These are phyloP conservation scores for Carex littledalei DNA, from an alignment of 176 grass and related monocot species.

Conservation along the genomic window DNA sequence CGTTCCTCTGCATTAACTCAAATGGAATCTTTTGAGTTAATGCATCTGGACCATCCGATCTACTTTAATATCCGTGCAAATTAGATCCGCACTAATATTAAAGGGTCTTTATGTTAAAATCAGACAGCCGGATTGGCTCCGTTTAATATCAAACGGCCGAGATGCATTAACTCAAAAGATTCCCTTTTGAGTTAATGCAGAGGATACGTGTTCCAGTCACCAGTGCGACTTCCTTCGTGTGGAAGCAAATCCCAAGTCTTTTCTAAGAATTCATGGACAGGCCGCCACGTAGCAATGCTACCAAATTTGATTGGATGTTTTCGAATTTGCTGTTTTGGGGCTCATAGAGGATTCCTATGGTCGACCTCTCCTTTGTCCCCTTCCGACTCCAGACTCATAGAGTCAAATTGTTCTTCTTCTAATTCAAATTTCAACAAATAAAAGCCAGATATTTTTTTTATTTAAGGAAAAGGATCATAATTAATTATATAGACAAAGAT, in stretches of 20 bases:
- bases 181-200: too few species aligned
- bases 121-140: too few species aligned
- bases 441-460: not conserved
- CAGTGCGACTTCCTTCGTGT: constrained; percentile 6
- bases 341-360: not conserved
- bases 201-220: too few species aligned
- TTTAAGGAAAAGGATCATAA: not conserved
- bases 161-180: too few species aligned
- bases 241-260: not conserved
- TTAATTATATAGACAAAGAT: not conserved
- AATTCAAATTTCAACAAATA: not conserved
- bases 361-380: constrained; percentile 2
- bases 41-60: too few species aligned
- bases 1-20: too few species aligned
- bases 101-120: too few species aligned
- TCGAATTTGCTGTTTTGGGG: not conserved
- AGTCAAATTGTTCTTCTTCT: not conserved
- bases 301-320: not conserved
- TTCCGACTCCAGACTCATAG: not conserved
- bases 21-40: too few species aligned
- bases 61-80: too few species aligned
- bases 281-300: not conserved
- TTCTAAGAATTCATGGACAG: not conserved
- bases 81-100: too few species aligned
- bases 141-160: too few species aligned